Evolutionary conservation across 2,329 filamentous ascomycete species (phyloP), one percentile per base, ranked within the genome.

Genomic region (Botryotinia narcissicola): DNA sequence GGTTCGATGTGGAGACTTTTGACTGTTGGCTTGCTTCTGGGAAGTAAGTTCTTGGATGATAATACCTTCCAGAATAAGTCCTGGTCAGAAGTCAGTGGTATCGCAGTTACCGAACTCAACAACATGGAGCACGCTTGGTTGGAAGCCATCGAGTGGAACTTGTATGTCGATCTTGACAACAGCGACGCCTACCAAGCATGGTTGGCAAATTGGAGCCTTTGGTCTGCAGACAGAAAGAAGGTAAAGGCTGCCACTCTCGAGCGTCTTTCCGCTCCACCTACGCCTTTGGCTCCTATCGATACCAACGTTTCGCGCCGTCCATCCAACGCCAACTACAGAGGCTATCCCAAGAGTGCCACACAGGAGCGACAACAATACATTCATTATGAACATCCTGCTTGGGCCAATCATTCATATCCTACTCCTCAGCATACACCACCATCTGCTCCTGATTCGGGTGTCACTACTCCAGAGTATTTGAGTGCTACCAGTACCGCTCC

Each of bases 11-110:
- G 92, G 82, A 88, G 90, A 72, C 88, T 93, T 82, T 86, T 93
- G 75, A 92, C 90, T 37, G 90, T 91, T 69, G 87, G 89, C 57
- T 84, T 93, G 67, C 85, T 93, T 70, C 84, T 93, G 70, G 91
- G 91, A 73, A 93, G 90, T 86, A 93, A 93, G 83, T 93, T 93
- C 81, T 82, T 93, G 76, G 91, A 93, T 78, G 91, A 93, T 83
- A 93, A 93, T 81, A 93, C 91, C 48, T 93, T 93, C 84, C 91
- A 93, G 84, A 93, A 93, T 83, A 88, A 90, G 75, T 93, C 91
- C 4, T 93, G 91, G 91, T 89, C 91, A 16, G 91, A 93, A 80
- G 91, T 93, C 70, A 93, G 90, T 82, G 90, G 90, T 77, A 92
- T 93, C 77, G 84, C 88, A 63, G 90, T 93, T 60, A 81, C 84